Evolutionary conservation across 2,329 filamentous ascomycete genomes (phyloP).

Genomic region (Claviceps cyperi): DNA sequence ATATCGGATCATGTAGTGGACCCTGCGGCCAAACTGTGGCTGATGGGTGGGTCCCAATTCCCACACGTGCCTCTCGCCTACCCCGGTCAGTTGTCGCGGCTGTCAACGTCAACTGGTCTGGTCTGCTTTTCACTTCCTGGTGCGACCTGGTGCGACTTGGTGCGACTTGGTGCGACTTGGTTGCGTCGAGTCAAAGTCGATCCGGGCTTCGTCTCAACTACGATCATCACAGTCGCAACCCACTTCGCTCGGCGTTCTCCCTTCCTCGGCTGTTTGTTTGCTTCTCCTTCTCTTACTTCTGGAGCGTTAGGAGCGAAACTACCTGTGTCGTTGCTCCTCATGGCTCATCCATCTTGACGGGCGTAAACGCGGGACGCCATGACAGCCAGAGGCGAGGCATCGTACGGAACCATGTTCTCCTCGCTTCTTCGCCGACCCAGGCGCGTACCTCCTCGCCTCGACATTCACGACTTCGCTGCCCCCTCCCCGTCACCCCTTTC

Average conservation of each 20-base stretch:
- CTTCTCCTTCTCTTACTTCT: conserved; percentile 1
- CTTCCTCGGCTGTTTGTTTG: neutral
- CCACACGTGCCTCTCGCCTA: too few species aligned
- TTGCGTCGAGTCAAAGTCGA: neutral
- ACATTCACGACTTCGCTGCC: conserved; percentile 14
- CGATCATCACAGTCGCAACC: neutral
- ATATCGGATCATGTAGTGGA: neutral
- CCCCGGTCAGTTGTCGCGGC: too few species aligned
- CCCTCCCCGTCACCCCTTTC: conserved; percentile 21
- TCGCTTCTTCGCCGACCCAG: conserved; percentile 21
- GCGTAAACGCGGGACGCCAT: conserved; percentile 7
- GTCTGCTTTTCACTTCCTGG: neutral
- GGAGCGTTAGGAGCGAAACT: neutral
- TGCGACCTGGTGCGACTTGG: neutral
- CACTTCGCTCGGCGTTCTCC: neutral
- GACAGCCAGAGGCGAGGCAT: conserved; percentile 2
- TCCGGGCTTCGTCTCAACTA: neutral
- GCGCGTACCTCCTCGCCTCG: conserved; percentile 19
- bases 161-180: neutral
- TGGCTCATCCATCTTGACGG: conserved; percentile 15
- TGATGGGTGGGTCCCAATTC: neutral
- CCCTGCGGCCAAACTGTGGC: neutral
- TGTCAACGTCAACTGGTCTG: too few species aligned
- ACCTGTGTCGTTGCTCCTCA: conserved; percentile 6
- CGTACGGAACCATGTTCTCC: conserved; percentile 20